A percentile compares a stretch with the other conserved stretches of the same genome.
These are phyloP conservation scores for Globisporangium cederbergense DNA, from an alignment of 352 stramenopile species.

Conservation along the genomic window DNA sequence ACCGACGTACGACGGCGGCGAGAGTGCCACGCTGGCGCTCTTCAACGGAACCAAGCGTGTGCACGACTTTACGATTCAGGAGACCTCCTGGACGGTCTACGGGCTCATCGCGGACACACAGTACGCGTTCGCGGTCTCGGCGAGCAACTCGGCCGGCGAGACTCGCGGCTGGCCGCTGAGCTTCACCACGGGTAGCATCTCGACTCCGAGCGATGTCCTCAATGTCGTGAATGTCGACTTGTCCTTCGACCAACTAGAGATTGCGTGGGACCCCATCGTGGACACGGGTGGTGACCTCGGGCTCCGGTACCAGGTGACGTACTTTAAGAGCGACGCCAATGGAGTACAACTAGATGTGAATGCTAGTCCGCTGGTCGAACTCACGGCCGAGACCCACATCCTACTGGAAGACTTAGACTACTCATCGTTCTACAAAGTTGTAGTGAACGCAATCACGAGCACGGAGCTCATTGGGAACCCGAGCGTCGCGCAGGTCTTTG, in stretches of 20 bases:
- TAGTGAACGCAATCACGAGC: conserved; percentile 28
- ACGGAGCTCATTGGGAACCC: conserved; percentile 28
- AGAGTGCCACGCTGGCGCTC: conserved; percentile 29
- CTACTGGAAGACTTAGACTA: conserved; percentile 25
- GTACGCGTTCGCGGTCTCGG: conserved; percentile 39
- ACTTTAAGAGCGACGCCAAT: conserved; percentile 27
- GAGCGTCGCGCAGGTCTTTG: conserved; percentile 22
- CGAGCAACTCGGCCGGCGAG: conserved; percentile 33
- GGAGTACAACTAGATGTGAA: conserved; percentile 12
- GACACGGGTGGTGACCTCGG: conserved; percentile 43
- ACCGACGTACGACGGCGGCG: conserved; percentile 40
- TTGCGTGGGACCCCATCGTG: conserved; percentile 34
- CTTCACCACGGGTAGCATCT: conserved; percentile 33
- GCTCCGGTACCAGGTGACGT: conserved; percentile 44
- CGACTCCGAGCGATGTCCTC: conserved; percentile 29
- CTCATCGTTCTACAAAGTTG: conserved; percentile 37
- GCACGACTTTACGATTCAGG: conserved; percentile 21
- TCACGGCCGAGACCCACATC: conserved; percentile 9
- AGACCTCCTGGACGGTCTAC: conserved; percentile 26
- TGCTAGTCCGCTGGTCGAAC: background rate
- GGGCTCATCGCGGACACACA: conserved; percentile 29
- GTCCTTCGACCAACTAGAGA: conserved; percentile 33
- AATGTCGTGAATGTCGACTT: conserved; percentile 22
- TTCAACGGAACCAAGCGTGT: conserved; percentile 21
- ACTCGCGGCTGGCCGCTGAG: conserved; percentile 19